Evolutionary conservation across 768 basidiomycete species (phyloP).

Genomic region (Lepiota brunneoincarnata): DNA sequence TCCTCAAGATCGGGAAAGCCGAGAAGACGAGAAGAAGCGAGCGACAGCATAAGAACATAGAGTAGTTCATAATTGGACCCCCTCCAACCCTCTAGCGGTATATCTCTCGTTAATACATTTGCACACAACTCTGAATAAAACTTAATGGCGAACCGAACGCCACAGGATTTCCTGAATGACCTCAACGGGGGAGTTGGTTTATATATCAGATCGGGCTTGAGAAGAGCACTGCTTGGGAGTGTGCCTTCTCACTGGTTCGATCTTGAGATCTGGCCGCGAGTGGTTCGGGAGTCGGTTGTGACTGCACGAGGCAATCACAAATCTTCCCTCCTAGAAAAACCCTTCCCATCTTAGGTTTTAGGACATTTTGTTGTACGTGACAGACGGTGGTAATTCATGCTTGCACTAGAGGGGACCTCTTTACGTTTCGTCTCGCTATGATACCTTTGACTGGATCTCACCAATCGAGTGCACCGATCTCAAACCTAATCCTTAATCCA

Average conservation of each 20-base stretch:
- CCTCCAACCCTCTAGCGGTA: conserved; percentile 1
- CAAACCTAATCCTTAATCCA: conserved; percentile 7
- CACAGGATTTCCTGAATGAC: background rate
- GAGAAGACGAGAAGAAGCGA: conserved; percentile 42
- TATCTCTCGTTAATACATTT: conserved; percentile 7
- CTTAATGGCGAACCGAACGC: background rate
- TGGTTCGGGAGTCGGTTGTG: conserved; percentile 1
- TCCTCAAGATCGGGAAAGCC: conserved; percentile 37
- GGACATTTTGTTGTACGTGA: conserved; percentile 13
- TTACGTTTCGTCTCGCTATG: conserved; percentile 2
- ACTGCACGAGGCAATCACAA: conserved; percentile 8
- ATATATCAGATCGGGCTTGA: background rate
- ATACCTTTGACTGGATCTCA: conserved; percentile 3
- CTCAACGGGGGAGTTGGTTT: background rate
- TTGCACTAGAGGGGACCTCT: conserved; percentile 12
- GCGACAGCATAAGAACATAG: conserved; percentile 39
- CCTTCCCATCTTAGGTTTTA: conserved; percentile 4
- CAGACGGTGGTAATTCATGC: conserved; percentile 23
- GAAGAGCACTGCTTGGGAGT: background rate
- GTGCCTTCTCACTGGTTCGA: conserved; percentile 10
- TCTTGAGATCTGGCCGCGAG: conserved; percentile 4
- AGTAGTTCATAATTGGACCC: conserved; percentile 14
- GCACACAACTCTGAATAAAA: conserved; percentile 6
- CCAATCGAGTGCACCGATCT: background rate
- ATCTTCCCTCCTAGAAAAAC: conserved; percentile 6